phyloP scores from a whole-genome alignment of 1,284 basidiomycete genomes.

The Cutaneotrichosporon sp. region DNA sequence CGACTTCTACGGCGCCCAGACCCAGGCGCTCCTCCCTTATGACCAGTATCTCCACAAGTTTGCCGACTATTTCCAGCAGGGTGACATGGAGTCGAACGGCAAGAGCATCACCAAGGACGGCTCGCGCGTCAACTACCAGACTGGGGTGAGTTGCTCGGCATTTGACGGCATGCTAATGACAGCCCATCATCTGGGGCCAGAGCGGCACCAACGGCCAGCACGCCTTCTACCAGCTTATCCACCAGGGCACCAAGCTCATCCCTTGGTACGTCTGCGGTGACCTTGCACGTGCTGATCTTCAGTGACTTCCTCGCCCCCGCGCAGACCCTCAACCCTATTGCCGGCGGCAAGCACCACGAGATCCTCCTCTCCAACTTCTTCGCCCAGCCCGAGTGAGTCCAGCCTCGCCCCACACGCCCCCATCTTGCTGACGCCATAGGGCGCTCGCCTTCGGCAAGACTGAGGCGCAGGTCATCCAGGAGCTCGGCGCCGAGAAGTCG shows the following conservation, averaged over 20 bases:
- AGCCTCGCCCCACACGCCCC: not conserved
- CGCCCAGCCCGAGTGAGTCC: conserved; percentile 77
- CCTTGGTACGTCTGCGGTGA: conserved; percentile 57
- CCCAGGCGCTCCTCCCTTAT: conserved; percentile 92
- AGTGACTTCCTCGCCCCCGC: conserved; percentile 95
- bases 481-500: conserved; percentile 69
- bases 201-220: conserved; percentile 98
- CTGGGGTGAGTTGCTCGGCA: conserved; percentile 66
- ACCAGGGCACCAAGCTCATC: conserved; percentile 91
- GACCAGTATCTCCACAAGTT: conserved; percentile 99
- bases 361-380: conserved; percentile 98
- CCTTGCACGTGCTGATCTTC: conserved; percentile 8
- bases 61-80: conserved; percentile 99
- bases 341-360: conserved; percentile 88
- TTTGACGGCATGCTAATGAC: conserved; percentile 4
- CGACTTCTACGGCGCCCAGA: conserved; percentile 94
- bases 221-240: conserved; percentile 98
- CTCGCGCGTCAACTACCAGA: conserved; percentile 90
- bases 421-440: conserved; percentile 28
- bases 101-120: conserved; percentile 95
- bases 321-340: conserved; percentile 87
- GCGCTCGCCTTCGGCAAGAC: conserved; percentile 97
- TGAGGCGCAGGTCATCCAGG: conserved; percentile 80
- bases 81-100: conserved; percentile 99
- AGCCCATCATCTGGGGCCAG: conserved; percentile 99